Percentiles rank a stretch among this genome's conserved stretches.
Conservation (phyloP, 2,329 filamentous ascomycete species). For the Talaromyces pinophilus region DNA sequence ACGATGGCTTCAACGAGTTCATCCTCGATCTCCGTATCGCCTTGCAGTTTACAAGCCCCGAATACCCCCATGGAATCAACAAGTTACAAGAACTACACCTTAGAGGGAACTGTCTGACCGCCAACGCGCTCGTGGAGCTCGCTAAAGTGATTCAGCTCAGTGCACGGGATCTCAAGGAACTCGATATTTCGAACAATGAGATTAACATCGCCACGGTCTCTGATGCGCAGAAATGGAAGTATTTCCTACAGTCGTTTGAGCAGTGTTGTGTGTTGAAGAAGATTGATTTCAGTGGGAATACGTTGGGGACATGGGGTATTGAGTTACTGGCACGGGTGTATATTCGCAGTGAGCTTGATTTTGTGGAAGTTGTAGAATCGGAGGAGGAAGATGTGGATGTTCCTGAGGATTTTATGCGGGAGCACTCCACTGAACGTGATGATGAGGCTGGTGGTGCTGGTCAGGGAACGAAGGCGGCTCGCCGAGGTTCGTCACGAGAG, state of each 20-base stretch:
- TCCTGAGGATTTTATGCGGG: not conserved
- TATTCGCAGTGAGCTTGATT: conserved; percentile 39
- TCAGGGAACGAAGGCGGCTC: not conserved
- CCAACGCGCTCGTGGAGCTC: conserved; percentile 43
- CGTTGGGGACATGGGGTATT: conserved; percentile 45
- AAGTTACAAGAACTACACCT: conserved; percentile 51
- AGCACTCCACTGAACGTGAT: not conserved
- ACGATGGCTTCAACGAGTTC: conserved; percentile 48
- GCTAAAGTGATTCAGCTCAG: conserved; percentile 46
- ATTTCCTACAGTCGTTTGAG: conserved; percentile 48
- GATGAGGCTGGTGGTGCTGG: too few species aligned
- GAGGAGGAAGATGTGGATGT: not conserved
- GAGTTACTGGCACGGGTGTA: conserved; percentile 50
- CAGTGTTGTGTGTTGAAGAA: conserved; percentile 47
- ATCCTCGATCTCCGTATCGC: conserved; percentile 46
- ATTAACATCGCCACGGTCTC: conserved; percentile 40
- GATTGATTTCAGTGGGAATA: conserved; percentile 50
- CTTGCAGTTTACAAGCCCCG: conserved; percentile 36
- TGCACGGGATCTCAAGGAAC: conserved; percentile 47
- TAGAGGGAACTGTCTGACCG: conserved; percentile 48
- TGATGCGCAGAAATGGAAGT: conserved; percentile 45
- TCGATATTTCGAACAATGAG: conserved; percentile 51
- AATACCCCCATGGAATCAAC: conserved; percentile 35
- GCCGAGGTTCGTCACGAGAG: not conserved
- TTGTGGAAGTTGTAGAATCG: conserved; percentile 33